phyloP scores from a whole-genome alignment of 768 basidiomycete genomes.

The Leccinellum albellum region DNA sequence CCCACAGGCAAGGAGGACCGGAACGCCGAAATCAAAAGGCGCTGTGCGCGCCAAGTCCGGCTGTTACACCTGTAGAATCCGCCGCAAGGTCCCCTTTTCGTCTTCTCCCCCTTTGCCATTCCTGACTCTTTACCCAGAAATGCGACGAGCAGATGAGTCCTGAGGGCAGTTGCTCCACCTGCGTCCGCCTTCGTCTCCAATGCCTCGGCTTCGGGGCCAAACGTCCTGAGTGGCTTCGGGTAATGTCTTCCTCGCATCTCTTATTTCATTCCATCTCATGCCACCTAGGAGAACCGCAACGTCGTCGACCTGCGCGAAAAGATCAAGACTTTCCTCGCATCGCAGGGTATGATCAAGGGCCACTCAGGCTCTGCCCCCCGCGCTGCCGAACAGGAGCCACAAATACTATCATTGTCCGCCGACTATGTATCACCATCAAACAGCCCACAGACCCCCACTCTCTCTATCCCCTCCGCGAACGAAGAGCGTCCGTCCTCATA shows the following conservation, averaged over 20 bases:
- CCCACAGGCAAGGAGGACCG: constrained; percentile 38
- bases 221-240: constrained; percentile 82
- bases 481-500: constrained; percentile 37
- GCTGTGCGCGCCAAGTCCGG: constrained; percentile 83
- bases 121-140: constrained; percentile 50
- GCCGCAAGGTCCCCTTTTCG: constrained; percentile 61
- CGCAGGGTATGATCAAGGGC: constrained; percentile 88
- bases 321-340: constrained; percentile 74
- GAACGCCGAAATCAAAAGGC: constrained; percentile 72
- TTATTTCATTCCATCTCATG: constrained; percentile 4
- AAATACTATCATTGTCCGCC: constrained; percentile 48
- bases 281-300: constrained; percentile 59
- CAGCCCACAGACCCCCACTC: constrained; percentile 46
- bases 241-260: constrained; percentile 27
- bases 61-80: constrained; percentile 84
- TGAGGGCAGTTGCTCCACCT: constrained; percentile 68
- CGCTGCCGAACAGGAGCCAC: constrained; percentile 50
- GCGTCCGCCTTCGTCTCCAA: constrained; percentile 74
- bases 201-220: constrained; percentile 85
- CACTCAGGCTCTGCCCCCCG: constrained; percentile 71
- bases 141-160: constrained; percentile 72
- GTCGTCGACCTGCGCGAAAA: constrained; percentile 68
- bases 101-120: background rate
- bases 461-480: constrained; percentile 41
- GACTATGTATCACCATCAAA: constrained; percentile 38